These are phyloP conservation scores for Jaapia argillacea DNA, from an alignment of 768 basidiomycete species.

Conservation along the genomic window DNA sequence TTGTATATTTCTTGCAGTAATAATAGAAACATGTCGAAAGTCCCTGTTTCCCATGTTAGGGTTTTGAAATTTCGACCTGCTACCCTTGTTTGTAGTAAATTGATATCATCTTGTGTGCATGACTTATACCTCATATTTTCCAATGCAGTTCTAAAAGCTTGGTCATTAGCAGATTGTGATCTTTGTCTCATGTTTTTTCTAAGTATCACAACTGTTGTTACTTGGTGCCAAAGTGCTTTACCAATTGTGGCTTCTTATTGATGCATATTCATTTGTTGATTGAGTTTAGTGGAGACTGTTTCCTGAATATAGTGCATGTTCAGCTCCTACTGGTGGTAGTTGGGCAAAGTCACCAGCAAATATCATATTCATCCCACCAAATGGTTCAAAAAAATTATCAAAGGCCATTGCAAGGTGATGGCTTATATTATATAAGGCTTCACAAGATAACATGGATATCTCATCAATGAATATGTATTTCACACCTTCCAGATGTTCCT, in stretches of 20 bases:
- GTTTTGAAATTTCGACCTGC: constrained; percentile 5
- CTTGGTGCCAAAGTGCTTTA: constrained; percentile 4
- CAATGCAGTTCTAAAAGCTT: constrained; percentile 10
- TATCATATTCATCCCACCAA: constrained; percentile 8
- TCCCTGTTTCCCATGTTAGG: constrained; percentile 5
- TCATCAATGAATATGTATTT: constrained; percentile 7
- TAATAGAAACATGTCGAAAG: constrained; percentile 25
- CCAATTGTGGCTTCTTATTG: neutral
- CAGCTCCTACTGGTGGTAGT: constrained; percentile 2
- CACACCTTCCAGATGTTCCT: neutral
- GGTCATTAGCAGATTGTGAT: constrained; percentile 2
- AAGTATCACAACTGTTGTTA: constrained; percentile 1
- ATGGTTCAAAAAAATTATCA: neutral
- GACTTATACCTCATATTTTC: constrained; percentile 25
- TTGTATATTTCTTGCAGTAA: constrained; percentile 24
- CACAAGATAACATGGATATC: constrained; percentile 7
- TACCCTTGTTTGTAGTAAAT: constrained; percentile 17
- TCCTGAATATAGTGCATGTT: neutral
- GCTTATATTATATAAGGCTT: constrained; percentile 1
- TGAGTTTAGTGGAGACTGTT: neutral
- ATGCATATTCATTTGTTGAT: neutral
- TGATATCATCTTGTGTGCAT: constrained; percentile 24
- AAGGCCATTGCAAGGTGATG: constrained; percentile 3
- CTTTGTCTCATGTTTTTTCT: constrained; percentile 3
- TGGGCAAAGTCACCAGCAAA: constrained; percentile 10